These are phyloP conservation scores for Tolypocladium amazonense DNA, from an alignment of 2,329 filamentous ascomycete genomes.

Conservation along the genomic window DNA sequence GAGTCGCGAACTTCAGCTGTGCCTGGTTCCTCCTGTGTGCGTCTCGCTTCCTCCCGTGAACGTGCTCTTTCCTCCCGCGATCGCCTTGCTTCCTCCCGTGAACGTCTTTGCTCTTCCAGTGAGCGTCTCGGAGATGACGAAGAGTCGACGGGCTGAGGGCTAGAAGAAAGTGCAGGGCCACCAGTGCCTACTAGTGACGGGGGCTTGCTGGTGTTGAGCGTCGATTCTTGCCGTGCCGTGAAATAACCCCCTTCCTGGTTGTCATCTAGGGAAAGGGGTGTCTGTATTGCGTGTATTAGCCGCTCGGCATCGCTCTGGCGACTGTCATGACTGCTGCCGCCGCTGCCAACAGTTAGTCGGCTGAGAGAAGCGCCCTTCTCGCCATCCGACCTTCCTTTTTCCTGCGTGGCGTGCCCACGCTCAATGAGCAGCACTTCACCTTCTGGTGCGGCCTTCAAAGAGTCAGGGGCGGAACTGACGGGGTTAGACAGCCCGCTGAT, in stretches of 20 bases:
- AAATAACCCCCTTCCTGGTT: constrained; percentile 21
- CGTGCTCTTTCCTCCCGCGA: no score
- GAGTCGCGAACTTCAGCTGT: constrained; percentile 28
- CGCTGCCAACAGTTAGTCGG: constrained; percentile 26
- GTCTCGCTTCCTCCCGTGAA: constrained; percentile 7
- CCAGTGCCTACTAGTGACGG: constrained; percentile 2
- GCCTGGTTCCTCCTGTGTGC: constrained; percentile 12
- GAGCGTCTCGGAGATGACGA: neutral
- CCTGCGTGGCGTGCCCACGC: constrained; percentile 16
- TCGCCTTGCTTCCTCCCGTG: no score
- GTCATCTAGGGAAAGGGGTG: constrained; percentile 35
- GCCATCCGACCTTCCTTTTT: constrained; percentile 3
- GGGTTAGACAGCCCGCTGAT: constrained; percentile 4
- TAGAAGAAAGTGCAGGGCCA: constrained; percentile 6
- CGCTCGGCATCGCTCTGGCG: constrained; percentile 55
- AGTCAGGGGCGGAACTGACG: constrained; percentile 10
- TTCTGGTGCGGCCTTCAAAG: constrained; percentile 19
- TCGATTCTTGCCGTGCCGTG: constrained; percentile 5
- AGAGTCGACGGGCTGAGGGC: constrained; percentile 2
- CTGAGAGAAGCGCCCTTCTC: constrained; percentile 11
- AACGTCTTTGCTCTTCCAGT: constrained; percentile 6
- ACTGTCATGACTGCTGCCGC: constrained; percentile 31
- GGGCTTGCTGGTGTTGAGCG: constrained; percentile 4
- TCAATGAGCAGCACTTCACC: constrained; percentile 55
- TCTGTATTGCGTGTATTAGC: constrained; percentile 61